Evolutionary conservation across 441 rosid species (phyloP), one percentile per base, ranked within the genome.

Genomic region (Adansonia grandidieri): DNA sequence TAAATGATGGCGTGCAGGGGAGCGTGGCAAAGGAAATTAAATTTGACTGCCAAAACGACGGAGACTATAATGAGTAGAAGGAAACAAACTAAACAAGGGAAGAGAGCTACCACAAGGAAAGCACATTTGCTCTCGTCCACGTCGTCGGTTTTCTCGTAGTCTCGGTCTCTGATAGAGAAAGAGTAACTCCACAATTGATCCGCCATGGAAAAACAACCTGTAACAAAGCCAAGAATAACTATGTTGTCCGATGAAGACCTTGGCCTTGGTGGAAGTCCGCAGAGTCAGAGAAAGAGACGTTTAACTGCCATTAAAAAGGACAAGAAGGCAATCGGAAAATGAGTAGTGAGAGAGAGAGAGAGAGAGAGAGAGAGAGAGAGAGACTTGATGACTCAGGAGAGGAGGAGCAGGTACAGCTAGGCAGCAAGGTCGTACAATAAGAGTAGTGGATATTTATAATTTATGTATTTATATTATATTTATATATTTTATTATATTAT

Each of bases 11-110:
- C 86, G 73, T 74, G 91, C 60, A 92, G 89, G 51, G 96, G 96
- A 15, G 91, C 87, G 80, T 86, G 92, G 85, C 89, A 91, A 76
- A 90, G 83, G 28, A 88, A 70, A 79, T 78, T 91, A 82, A 90
- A 85, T 84, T 89, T 91, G 86, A 91, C 74, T 69, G 74, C 62
- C 72, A 89, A 90, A 65, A 88, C 63, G 60, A 90, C 79, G 22
- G 86, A 82, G 66, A 89, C 80, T 45, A 86, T 78, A 53, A 94
- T 80, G 13, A 87, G 79, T 73, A 90, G 85, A 72, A 87, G 74
- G 71, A 91, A 75, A 72, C 93, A 89, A 70, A 85, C 85, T 81
- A 91, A 82, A 82, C 87, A 86, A 72, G 91, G 95, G 76, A 83
- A 89, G 67, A 88, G 90, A 81, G 84, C 78, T 69, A 91, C 87